Evolutionary conservation across 306 rosid species (phyloP).

Genomic region (Betula pendula): DNA sequence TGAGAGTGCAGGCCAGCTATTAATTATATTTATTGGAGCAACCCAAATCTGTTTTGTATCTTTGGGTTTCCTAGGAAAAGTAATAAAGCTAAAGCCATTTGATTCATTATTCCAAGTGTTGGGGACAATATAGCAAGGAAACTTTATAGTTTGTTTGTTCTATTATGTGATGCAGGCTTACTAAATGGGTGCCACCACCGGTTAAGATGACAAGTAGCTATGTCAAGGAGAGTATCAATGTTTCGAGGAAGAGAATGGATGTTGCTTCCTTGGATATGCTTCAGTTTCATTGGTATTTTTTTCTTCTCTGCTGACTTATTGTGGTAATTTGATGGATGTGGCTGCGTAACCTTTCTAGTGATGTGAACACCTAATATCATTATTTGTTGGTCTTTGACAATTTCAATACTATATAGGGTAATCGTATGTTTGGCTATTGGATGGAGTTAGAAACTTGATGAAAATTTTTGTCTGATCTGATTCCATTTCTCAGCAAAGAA

Average conservation of each 20-base stretch:
- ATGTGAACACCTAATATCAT: neutral
- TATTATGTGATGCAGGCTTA: constrained; percentile 65
- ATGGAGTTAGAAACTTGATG: neutral
- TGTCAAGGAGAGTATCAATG: constrained; percentile 79
- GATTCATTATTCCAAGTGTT: neutral
- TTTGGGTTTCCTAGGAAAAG: neutral
- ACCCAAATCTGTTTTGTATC: neutral
- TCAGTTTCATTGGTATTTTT: constrained; percentile 89
- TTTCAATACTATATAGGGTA: neutral
- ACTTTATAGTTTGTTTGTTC: constrained; percentile 19
- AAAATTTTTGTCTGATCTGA: neutral
- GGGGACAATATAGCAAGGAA: neutral
- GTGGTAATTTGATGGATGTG: constrained; percentile 1
- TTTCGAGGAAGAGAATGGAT: constrained; percentile 95
- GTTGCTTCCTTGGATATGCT: constrained; percentile 95
- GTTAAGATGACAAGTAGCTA: constrained; percentile 90
- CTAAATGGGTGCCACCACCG: constrained; percentile 98
- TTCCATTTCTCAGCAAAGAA: neutral
- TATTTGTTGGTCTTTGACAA: neutral
- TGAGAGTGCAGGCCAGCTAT: neutral
- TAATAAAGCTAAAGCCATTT: neutral
- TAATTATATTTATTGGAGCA: neutral
- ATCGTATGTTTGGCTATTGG: neutral
- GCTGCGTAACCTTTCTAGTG: constrained; percentile 1
- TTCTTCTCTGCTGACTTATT: constrained; percentile 5